Base-by-base conservation (phyloP, 257 asterid genomes). In the Coffea eugenioides region DNA sequence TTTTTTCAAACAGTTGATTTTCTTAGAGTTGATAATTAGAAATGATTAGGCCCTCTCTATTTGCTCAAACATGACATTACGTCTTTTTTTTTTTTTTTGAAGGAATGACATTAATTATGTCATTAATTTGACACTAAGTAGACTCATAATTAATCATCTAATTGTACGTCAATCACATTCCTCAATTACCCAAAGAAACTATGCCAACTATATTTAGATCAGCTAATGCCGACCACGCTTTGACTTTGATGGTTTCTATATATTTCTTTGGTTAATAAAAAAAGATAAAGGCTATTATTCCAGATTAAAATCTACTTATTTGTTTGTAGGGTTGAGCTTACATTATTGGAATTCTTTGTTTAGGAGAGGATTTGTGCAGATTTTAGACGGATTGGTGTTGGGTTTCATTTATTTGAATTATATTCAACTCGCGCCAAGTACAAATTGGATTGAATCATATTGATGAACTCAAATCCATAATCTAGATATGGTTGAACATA, bases 141-240 rank as follows among this genome's bases (percentile, higher is more conserved):
- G 11, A 5, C 18, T 34, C 20, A 68, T 68, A 12, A 23, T 68
- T 68, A 68, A 68, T 68, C 72, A 68, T 27, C 16, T 36, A 14
- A 5, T 25, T 66, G 45, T n/a, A 31, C 20, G 41, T 65, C 70
- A 65, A 0, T 18, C 73, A 39, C 51, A 69, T 69, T 69, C 73
- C 31, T 69, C 7, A 20, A 39, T 39, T 57, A 39, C 51, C 73
- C 51, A 39, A 69, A 7, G 51, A 11, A 69, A 39, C 2, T 16
- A 69, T 41, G 73, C 73, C 73, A 67, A 36, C 71, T 34, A 67
- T 67, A 13, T 12, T n/a, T 67, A 36, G 27, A 69, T 69, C 72
- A 68, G 51, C 52, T 69, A 14, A 36, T 36, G 27, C 73, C 73
- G 73, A 69, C 73, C 73, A 69, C 51, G 27, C 52, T 69, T 69